phyloP scores from a whole-genome alignment of 345 rosid genomes.

The Aquilaria yunnanensis region DNA sequence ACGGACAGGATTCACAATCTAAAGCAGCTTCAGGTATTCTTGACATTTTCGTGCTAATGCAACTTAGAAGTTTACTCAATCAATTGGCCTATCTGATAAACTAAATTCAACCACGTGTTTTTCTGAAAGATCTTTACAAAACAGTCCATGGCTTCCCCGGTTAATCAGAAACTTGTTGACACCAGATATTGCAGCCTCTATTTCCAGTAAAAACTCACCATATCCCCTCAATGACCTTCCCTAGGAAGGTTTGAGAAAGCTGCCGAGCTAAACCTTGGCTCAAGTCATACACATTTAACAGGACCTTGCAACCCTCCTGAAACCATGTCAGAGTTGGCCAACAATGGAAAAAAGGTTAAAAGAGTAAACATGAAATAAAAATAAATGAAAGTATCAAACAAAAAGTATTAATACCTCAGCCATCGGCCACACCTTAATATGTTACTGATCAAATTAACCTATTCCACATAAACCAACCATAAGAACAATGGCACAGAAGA shows the following conservation, averaged over 20 bases:
- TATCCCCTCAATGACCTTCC: conserved; percentile 84
- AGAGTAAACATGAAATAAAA: neutral
- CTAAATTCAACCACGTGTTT: too few species aligned
- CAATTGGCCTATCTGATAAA: too few species aligned
- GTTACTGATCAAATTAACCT: conserved; percentile 16
- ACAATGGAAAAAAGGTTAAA: too few species aligned
- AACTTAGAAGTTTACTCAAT: too few species aligned
- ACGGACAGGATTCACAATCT: too few species aligned
- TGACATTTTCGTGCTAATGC: too few species aligned
- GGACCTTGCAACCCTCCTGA: conserved; percentile 75
- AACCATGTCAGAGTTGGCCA: conserved; percentile 11
- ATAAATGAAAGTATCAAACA: conserved; percentile 1
- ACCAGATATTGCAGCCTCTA: neutral
- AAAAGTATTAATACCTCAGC: conserved; percentile 48
- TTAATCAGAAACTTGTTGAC: neutral
- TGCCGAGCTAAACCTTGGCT: conserved; percentile 95
- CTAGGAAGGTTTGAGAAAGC: conserved; percentile 70
- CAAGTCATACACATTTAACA: conserved; percentile 78
- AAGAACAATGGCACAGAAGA: too few species aligned
- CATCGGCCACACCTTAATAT: conserved; percentile 25
- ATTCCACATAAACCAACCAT: neutral
- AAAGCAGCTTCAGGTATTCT: too few species aligned
- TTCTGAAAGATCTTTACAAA: too few species aligned
- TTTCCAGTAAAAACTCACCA: conserved; percentile 46
- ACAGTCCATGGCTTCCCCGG: neutral